Conservation (phyloP, 2,329 filamentous ascomycete genomes). For the Sporothrix protearum region DNA sequence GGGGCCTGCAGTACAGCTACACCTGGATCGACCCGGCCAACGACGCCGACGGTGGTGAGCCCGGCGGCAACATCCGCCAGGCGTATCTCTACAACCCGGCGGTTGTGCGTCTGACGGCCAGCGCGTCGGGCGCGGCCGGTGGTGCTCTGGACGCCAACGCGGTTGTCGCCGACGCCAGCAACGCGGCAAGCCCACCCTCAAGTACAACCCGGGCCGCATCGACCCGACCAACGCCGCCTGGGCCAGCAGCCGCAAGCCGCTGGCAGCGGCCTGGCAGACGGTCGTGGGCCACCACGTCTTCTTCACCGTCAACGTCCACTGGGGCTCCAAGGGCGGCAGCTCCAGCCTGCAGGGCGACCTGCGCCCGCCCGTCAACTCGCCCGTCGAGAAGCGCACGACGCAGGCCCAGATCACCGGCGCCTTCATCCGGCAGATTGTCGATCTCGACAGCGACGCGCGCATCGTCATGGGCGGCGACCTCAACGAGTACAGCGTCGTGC, state of each 20-base stretch:
- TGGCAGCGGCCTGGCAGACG: constrained; percentile 63
- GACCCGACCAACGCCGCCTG: constrained; percentile 60
- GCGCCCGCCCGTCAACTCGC: constrained; percentile 63
- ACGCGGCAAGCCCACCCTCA: constrained; percentile 44
- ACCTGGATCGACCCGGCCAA: constrained; percentile 58
- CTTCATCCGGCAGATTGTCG: constrained; percentile 58
- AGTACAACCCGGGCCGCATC: constrained; percentile 66
- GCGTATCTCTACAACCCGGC: constrained; percentile 66
- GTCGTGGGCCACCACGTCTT: constrained; percentile 51
- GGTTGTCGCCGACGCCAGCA: constrained; percentile 49
- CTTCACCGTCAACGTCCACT: constrained; percentile 71
- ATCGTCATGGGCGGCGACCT: constrained; percentile 65
- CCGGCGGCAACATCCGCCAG: constrained; percentile 68
- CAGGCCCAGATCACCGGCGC: constrained; percentile 59
- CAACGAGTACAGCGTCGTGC: constrained; percentile 66
- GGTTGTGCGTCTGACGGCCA: constrained; percentile 54
- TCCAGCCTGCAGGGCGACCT: constrained; percentile 62
- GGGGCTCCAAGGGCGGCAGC: constrained; percentile 62
- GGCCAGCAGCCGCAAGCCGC: constrained; percentile 60
- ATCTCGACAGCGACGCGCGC: constrained; percentile 51
- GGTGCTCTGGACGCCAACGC: constrained; percentile 51
- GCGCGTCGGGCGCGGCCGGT: constrained; percentile 54
- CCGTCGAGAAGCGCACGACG: constrained; percentile 51
- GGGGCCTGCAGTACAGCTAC: constrained; percentile 56
- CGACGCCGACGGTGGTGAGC: constrained; percentile 60